Evolutionary conservation across 257 asterid genomes (phyloP), one percentile per base, ranked within the genome.

Genomic region (Solanum peruvianum): DNA sequence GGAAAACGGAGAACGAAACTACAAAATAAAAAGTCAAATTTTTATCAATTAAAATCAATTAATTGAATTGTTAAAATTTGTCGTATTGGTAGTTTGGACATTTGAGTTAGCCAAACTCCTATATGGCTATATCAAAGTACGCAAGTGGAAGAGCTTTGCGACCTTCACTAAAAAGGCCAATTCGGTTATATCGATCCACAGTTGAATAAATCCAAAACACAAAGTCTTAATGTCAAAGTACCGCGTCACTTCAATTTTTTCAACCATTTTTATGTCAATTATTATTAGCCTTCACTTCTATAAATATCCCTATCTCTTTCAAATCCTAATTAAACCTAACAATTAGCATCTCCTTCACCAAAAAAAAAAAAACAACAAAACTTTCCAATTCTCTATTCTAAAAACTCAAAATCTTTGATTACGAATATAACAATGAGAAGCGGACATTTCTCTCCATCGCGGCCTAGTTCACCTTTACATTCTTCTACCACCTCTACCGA

Each of bases 391-490:
- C 23, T 23, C 69, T 72, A 1, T 70, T 58, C 76, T 5, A 11
- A 14, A 18, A 73, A 9, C 1, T 78, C 16, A 7, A 64, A 64
- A 12, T 44, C 18, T 15, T 27, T 20, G 25, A 25, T 86, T 45
- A 14, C 41, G 4, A 56, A 82, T 16, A 14, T 29, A 56, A 12
- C 83, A 84, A 76, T 88, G 90, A 88, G 71, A n/a, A 44, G 13
- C 0, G 47, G 83, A 21, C 41, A 76, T 29, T 62, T 75, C 21
- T 88, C 86, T 12, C 27, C 85, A 7, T 92, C 93, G 20, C 89
- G 87, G 25, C 49, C 86, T 58, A 81, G 93, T 23, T 89, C 96
- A 31, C 94, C 97, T 14, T 73, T 88, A 13, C 87, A 29, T 37
- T 83, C 83, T 76, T 83, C 83, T n/a, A 71, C 75, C 25, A 56